Base-by-base conservation (phyloP, 768 basidiomycete species). In the Austroboletus festivus region DNA sequence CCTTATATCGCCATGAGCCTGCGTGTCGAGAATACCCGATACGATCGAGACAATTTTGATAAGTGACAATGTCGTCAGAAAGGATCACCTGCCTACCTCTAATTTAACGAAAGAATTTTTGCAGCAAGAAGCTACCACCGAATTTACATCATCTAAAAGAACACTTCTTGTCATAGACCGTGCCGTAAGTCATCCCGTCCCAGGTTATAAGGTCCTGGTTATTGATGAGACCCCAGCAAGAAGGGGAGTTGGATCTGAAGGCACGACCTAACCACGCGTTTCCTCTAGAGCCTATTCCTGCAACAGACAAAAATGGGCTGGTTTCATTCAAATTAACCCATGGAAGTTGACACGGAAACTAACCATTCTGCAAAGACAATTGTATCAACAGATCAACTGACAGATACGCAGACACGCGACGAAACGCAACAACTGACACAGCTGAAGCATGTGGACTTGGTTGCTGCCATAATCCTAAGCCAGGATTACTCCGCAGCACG, bases 21-120 rank as follows among this genome's bases (percentile, higher is more conserved):
- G n/a, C n/a, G n/a, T n/a, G n/a, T n/a, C n/a, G n/a, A 56, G 93
- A 19, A 93, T 96, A n/a, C 74, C 94, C 52, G 98, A 98, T 58
- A 86, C 86, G 0, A 78, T 99, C 61, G 90, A 90, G 64, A 76
- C 89, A 5, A 91, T 97, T 86, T 74, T 98, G 22, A 80, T 79
- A 24, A 88, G 90, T 45, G 85, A 88, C 23, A 79, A 89, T 69
- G 76, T 89, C 57, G 73, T 95, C 44, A 93, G 92, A 54, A 87
- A 86, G 57, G 89, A 93, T 56, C 94, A 97, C 55, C 68, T 83
- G 60, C 79, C 83, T 49, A 85, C 95, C 38, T 75, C 97, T 13
- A 81, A 85, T 38, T 78, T 79, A 38, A 90, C 98, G 71, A 86
- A 86, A 57, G 80, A 83, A 10, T 95, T 97, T 59, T 71, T 86